These are phyloP conservation scores for Nymphaea thermarum DNA, from an alignment of 164 flowering plant genomes.

Conservation along the genomic window DNA sequence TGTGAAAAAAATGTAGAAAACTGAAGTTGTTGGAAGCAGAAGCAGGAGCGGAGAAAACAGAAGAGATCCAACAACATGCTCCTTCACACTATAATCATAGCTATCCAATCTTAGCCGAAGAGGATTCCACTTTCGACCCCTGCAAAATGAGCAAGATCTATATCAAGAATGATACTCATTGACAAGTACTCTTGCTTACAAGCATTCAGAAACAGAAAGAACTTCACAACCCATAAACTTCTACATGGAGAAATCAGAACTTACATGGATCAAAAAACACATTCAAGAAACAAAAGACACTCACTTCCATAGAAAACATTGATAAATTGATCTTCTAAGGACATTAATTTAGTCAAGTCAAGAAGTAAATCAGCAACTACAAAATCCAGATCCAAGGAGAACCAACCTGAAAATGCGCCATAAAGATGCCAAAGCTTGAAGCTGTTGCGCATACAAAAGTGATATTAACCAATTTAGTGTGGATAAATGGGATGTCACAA, in stretches of 20 bases:
- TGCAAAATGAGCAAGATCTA: constrained; percentile 18
- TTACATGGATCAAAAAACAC: neutral
- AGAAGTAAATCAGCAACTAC: neutral
- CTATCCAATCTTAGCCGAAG: constrained; percentile 87
- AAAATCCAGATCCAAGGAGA: neutral
- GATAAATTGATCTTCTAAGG: neutral
- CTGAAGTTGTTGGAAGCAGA: constrained; percentile 88
- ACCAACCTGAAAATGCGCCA: constrained; percentile 94
- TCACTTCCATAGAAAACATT: neutral
- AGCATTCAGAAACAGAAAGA: neutral
- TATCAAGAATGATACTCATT: neutral
- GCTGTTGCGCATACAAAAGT: constrained; percentile 57
- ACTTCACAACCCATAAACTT: neutral
- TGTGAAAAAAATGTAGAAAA: constrained; percentile 84
- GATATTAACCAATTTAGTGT: constrained; percentile 62
- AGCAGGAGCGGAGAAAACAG: constrained; percentile 76
- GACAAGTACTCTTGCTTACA: neutral
- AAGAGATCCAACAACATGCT: constrained; percentile 91
- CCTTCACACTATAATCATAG: constrained; percentile 80
- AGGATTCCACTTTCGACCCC: constrained; percentile 95
- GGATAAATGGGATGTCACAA: constrained; percentile 53
- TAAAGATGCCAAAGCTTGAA: constrained; percentile 70
- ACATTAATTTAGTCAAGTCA: neutral
- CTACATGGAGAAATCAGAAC: neutral
- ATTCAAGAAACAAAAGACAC: neutral